Percentiles rank a stretch among this genome's conserved stretches.
Evolutionary conservation across 176 grass and related monocot genomes (phyloP).

Genomic region (Oryza australiensis): DNA sequence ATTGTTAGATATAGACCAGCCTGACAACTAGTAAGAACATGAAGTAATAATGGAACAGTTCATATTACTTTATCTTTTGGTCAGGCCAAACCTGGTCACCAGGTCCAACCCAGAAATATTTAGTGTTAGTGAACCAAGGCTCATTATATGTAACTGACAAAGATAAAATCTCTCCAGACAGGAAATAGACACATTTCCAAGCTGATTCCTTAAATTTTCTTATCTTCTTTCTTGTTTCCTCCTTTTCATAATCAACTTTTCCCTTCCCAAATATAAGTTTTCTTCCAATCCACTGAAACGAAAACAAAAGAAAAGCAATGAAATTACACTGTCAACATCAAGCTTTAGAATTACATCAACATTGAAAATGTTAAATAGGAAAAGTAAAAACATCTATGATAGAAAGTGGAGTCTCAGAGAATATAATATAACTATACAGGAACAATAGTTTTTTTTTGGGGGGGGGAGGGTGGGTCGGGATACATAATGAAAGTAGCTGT

Average conservation of each 20-base stretch:
- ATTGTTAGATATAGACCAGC: constrained; percentile 21
- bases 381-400: neutral
- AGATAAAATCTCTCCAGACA: constrained; percentile 78
- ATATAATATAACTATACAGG: neutral
- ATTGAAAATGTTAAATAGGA: neutral
- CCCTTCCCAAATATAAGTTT: constrained; percentile 54
- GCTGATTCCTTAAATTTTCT: constrained; percentile 84
- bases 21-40: constrained; percentile 23
- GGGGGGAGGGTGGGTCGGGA: too few species aligned
- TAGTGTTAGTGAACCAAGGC: constrained; percentile 86
- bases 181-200: constrained; percentile 90
- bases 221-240: constrained; percentile 63
- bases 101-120: constrained; percentile 80
- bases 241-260: constrained; percentile 10
- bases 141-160: constrained; percentile 81
- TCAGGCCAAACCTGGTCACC: constrained; percentile 85
- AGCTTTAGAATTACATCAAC: neutral
- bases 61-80: constrained; percentile 74
- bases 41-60: neutral
- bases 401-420: neutral
- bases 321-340: neutral
- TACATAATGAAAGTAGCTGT: neutral
- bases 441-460: neutral
- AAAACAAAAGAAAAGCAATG: neutral
- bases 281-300: constrained; percentile 49